Base-by-base conservation (phyloP, 306 rosid species). In the Trifolium fragiferum region DNA sequence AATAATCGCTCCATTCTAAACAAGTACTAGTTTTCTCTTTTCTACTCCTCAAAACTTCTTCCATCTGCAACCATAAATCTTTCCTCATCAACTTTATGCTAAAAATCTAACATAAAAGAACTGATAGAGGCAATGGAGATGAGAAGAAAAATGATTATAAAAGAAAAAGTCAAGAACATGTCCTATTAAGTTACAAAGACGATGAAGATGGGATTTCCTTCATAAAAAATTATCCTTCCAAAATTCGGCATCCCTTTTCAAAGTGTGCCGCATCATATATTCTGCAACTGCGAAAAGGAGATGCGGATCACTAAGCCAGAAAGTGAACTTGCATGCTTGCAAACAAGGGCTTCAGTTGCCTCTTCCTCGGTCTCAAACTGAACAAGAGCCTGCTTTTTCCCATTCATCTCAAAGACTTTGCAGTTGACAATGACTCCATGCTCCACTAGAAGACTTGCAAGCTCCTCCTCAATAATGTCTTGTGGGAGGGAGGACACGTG, bases 301-400 rank as follows among this genome's bases (percentile, higher is more conserved):
- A 92, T 95, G 18, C 98, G 96, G 67, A 95, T 81, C 4, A 89
- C 74, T 0, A 93, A 89, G 50, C 97, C 97, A 2, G 95, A 79
- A 51, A 92, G 87, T 4, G 93, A 70, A 76, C 79, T 95, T 7
- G 99, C 99, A 54, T 95, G 99, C 90, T 92, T 95, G 86, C 97
- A 90, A 80, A 95, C 97, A 8, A 95, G 96, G 53, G 99, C 97
- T 78, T 95, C 99, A 6, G 99, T 90, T 30, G 99, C 98, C 81
- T 87, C 90, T 86, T 92, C 99, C 89, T 95, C 99, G 0, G 89
- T 86, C 54, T 95, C 99, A 47, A 90, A 95, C 85, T 90, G 86
- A 73, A 90, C 92, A 37, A 95, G 87, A 4, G 98, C 90, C 82
- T 95, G 99, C 80, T 92, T 95, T 82, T 92, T 95, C n/a, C 98